These are phyloP conservation scores for Eimeria sp. DNA, from an alignment of 169 alveolate species.

Conservation along the genomic window DNA sequence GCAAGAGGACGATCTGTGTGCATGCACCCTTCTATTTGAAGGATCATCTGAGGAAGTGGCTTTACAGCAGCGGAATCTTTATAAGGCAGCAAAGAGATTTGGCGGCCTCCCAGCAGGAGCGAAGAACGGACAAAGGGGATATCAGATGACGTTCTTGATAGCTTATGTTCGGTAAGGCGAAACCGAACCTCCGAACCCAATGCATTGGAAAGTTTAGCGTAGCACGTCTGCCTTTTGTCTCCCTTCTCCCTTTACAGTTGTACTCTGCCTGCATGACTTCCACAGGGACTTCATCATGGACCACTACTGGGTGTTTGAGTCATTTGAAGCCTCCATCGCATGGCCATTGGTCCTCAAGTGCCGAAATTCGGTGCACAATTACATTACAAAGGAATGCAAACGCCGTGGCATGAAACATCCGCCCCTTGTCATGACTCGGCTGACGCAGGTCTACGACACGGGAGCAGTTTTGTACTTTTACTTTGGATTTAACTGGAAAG, in stretches of 20 bases:
- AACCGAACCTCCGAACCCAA: not conserved
- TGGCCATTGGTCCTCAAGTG: conserved; percentile 89
- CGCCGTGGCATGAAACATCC: conserved; percentile 86
- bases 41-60: conserved; percentile 88
- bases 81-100: conserved; percentile 66
- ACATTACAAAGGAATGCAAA: conserved; percentile 86
- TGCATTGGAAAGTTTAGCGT: not conserved
- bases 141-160: conserved; percentile 53
- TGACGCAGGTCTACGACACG: conserved; percentile 92
- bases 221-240: not conserved
- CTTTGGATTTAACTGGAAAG: conserved; percentile 89
- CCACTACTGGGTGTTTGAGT: conserved; percentile 78
- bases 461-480: conserved; percentile 93
- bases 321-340: conserved; percentile 90
- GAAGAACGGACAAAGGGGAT: conserved; percentile 68
- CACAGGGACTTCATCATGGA: conserved; percentile 81
- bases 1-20: conserved; percentile 90
- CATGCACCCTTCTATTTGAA: conserved; percentile 91
- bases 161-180: conserved; percentile 59
- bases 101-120: conserved; percentile 75
- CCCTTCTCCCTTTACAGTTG: not conserved
- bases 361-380: conserved; percentile 79
- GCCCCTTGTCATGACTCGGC: conserved; percentile 90
- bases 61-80: conserved; percentile 85
- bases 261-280: not conserved